Base-by-base conservation (phyloP, 768 basidiomycete genomes). In the Asterophora lycoperdoides region DNA sequence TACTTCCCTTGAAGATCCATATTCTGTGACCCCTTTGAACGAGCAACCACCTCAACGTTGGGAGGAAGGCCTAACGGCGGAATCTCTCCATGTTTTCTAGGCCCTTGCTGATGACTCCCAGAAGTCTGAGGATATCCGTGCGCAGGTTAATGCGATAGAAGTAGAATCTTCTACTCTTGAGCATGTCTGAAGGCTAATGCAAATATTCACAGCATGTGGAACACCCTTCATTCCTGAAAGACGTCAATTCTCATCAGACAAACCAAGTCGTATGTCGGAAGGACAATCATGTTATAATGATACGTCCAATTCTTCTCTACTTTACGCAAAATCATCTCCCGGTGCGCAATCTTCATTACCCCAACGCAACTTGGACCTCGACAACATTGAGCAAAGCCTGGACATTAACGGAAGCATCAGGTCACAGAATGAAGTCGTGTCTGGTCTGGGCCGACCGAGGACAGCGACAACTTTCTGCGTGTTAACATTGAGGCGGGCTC, bases 361-460 rank as follows among this genome's bases (percentile, higher is more conserved):
- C 11, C 33, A 20, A 13, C 32, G 28, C 8, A 15, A 28, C 2
- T 32, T n/a, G n/a, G n/a, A n/a, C n/a, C n/a, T 3, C 19, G 26
- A n/a, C 20, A 45, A n/a, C 39, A 19, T 11, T 19, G 32, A 15
- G 17, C 39, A 11, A 30, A 39, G 14, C 26, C 23, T 39, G 14
- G 38, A 29, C 14, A 18, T n/a, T 17, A 33, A 36, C 14, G 37
- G 40, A 13, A 45, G 14, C 11, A 33, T 9, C 32, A 43, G 41
- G 14, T 20, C 68, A 19, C 69, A 73, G 23, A 79, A 79, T 45
- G 76, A 77, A 41, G 72, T 84, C 15, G n/a, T n/a, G n/a, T n/a
- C n/a, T n/a, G n/a, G n/a, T n/a, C n/a, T n/a, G n/a, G n/a, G n/a
- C n/a, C n/a, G n/a, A n/a, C n/a, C n/a, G n/a, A n/a, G n/a, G n/a